These are phyloP conservation scores for Diaporthe humulicola DNA, from an alignment of 2,329 filamentous ascomycete genomes.

Conservation along the genomic window DNA sequence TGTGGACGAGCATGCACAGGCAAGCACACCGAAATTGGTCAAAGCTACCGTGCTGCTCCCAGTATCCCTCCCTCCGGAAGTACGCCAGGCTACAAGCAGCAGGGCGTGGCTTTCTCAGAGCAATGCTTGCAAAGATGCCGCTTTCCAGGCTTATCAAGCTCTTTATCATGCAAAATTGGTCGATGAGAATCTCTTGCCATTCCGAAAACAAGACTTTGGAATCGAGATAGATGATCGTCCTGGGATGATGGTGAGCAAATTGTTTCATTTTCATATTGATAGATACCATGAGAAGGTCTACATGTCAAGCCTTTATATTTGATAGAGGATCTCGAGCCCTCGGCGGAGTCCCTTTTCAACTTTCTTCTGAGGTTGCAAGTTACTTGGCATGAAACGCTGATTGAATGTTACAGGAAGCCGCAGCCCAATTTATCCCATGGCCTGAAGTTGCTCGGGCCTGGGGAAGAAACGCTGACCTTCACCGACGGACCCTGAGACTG, in stretches of 20 bases:
- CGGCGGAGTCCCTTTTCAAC: background rate
- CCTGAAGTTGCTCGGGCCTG: constrained; percentile 57
- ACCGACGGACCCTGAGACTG: constrained; percentile 50
- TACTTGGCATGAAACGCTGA: background rate
- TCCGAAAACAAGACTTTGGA: constrained; percentile 56
- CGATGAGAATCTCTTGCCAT: constrained; percentile 83
- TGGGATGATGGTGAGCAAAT: constrained; percentile 46
- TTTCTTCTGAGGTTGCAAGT: background rate
- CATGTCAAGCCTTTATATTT: background rate
- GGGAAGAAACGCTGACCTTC: constrained; percentile 49
- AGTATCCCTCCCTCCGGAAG: constrained; percentile 71
- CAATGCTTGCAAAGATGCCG: constrained; percentile 83
- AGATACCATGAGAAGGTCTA: no score
- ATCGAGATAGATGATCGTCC: constrained; percentile 54
- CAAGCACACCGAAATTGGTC: constrained; percentile 47
- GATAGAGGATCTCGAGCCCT: background rate
- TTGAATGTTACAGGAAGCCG: constrained; percentile 44
- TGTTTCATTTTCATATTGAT: no score
- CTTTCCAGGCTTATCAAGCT: constrained; percentile 81
- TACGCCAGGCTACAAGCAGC: constrained; percentile 67
- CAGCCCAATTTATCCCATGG: constrained; percentile 63
- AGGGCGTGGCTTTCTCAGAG: constrained; percentile 77
- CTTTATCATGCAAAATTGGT: constrained; percentile 80
- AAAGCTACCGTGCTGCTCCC: constrained; percentile 79
- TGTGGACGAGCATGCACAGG: constrained; percentile 43